Evolutionary conservation across 768 basidiomycete species (phyloP), one percentile per base, ranked within the genome.

Genomic region (Kwoniella heveanensis): DNA sequence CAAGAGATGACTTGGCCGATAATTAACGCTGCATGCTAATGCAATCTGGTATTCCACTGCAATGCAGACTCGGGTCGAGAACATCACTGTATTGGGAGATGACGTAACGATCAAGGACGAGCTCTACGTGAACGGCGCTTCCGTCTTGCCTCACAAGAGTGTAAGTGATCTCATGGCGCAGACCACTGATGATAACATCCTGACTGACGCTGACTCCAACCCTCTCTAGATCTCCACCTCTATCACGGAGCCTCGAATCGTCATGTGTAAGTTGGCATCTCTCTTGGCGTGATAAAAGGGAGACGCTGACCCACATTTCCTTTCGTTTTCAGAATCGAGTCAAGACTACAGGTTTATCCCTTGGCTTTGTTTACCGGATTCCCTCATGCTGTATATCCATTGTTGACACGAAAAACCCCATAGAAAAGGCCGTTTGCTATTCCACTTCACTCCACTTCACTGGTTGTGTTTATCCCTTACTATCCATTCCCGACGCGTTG

Each of bases 31-130:
- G n/a, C n/a, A n/a, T n/a, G n/a, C n/a, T n/a, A n/a, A n/a, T n/a
- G n/a, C n/a, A n/a, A n/a, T n/a, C n/a, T n/a, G n/a, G n/a, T n/a
- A n/a, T n/a, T n/a, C n/a, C n/a, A n/a, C n/a, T n/a, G n/a, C n/a
- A 21, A 13, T 39, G 6, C 51, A 72, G 71, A 74, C 77, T 26
- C 76, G 80, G 12, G 77, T 81, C 49, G 80, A 81, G 63, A 81
- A 81, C 66, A 80, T 79, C 67, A 81, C 80, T 47, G 83, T 83
- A 15, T 73, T 83, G 27, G 83, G 83, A 32, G 83, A 83, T 70
- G 83, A 83, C 56, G 82, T 83, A 24, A 77, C 79, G 32, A 81
- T 83, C 79, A 83, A 83, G 79, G 83, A 83, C 64, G 83, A 83
- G 70, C 68, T 83, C 17, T 81, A 77, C 69, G 74, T 83, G 67